Percentiles rank a stretch among this genome's conserved stretches.
Evolutionary conservation across 225 moss, liverwort and hornwort genomes (phyloP).

Genomic region (Lunularia cruciata): DNA sequence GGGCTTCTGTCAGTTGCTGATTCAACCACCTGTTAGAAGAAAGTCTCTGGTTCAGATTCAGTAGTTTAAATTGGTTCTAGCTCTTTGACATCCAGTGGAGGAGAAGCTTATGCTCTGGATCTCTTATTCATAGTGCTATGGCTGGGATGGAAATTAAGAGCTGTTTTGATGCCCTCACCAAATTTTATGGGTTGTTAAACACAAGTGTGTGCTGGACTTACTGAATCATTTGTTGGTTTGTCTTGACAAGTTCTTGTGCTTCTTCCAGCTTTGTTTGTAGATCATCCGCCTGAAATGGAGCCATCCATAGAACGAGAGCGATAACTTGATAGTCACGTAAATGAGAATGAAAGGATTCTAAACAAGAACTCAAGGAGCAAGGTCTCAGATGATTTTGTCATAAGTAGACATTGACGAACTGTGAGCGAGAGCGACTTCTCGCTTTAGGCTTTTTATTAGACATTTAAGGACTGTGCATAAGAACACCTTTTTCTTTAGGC

Average conservation of each 20-base stretch:
- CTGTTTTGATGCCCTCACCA: too few relatives aligned
- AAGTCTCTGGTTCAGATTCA: not conserved
- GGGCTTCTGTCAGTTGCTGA: slow-evolving; percentile 93
- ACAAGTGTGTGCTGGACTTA: slow-evolving; percentile 35
- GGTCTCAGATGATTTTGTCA: too few relatives aligned
- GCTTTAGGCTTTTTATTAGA: too few relatives aligned
- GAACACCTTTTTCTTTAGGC: slow-evolving; percentile 74
- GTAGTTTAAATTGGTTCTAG: not conserved
- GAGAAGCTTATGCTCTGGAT: not conserved
- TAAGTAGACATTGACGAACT: too few relatives aligned
- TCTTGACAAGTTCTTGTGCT: slow-evolving; percentile 80
- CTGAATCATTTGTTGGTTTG: slow-evolving; percentile 99
- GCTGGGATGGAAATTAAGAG: too few relatives aligned
- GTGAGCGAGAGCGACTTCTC: too few relatives aligned
- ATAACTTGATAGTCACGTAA: too few relatives aligned
- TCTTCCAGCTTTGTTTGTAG: slow-evolving; percentile 76
- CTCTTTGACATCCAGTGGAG: not conserved
- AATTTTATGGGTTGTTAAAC: not conserved
- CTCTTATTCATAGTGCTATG: too few relatives aligned
- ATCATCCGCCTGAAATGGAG: slow-evolving; percentile 58
- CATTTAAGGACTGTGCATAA: not conserved
- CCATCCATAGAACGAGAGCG: not conserved
- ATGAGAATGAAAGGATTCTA: not conserved
- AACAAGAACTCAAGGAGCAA: not conserved
- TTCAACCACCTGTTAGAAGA: slow-evolving; percentile 83